Conservation (phyloP, 2,329 filamentous ascomycete genomes). For the Lachnellula occidentalis region DNA sequence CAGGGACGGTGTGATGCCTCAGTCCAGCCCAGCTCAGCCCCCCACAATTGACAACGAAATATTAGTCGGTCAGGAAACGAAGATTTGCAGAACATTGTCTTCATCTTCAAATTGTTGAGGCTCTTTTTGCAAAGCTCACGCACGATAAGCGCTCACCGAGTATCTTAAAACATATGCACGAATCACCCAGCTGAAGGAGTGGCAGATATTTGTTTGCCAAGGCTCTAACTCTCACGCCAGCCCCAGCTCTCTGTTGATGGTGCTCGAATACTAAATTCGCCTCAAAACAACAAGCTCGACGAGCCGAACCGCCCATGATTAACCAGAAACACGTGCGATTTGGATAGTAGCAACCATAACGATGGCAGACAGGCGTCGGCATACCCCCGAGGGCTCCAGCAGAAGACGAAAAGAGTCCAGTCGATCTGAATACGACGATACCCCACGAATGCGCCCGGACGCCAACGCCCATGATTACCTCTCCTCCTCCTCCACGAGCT, state of each 20-base stretch:
- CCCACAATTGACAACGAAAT: background rate
- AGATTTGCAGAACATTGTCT: background rate
- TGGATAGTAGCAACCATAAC: constrained; percentile 14
- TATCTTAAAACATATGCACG: background rate
- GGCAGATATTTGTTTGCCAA: background rate
- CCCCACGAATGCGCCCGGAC: constrained; percentile 17
- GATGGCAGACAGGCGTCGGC: constrained; percentile 26
- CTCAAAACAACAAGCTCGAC: constrained; percentile 23
- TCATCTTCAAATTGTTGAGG: background rate
- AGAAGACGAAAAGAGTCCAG: constrained; percentile 14
- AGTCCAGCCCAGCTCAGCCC: background rate
- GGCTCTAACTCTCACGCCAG: background rate
- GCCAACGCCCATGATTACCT: constrained; percentile 10
- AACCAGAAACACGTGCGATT: constrained; percentile 4
- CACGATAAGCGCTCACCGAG: background rate
- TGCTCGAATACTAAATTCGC: constrained; percentile 16
- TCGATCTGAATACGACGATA: constrained; percentile 16
- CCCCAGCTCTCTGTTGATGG: background rate
- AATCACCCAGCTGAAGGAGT: background rate
- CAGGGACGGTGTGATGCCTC: too few relatives aligned
- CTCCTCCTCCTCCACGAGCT: constrained; percentile 23
- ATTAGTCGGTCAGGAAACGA: background rate
- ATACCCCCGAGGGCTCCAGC: constrained; percentile 19
- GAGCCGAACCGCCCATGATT: constrained; percentile 4
- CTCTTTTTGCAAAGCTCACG: background rate